These are phyloP conservation scores for Speleostelium caveatum DNA, from an alignment of 78 protist species.

Conservation along the genomic window DNA sequence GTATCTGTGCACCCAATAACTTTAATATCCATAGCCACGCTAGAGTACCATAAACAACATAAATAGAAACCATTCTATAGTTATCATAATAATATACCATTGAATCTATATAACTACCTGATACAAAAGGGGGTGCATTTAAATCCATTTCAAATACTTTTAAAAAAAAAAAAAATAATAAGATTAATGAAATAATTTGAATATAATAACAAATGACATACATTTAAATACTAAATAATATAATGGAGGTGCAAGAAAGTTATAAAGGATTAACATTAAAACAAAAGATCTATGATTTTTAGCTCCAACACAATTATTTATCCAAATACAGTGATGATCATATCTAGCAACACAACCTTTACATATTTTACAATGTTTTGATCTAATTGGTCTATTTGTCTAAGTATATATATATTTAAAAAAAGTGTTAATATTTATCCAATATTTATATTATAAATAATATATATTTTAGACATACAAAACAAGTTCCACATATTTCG, in stretches of 20 bases:
- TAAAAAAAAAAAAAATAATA: background rate
- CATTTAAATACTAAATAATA: slow-evolving; percentile 55
- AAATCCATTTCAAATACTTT: slow-evolving; percentile 22
- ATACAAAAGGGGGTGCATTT: slow-evolving; percentile 41
- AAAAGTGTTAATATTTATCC: background rate
- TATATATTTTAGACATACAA: background rate
- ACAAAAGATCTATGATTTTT: slow-evolving; percentile 55
- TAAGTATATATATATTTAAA: no score
- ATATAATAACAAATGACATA: background rate
- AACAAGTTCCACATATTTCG: slow-evolving; percentile 59
- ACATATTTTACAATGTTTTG: slow-evolving; percentile 85
- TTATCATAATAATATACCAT: slow-evolving; percentile 50
- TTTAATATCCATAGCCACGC: slow-evolving; percentile 41
- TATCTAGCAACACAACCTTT: slow-evolving; percentile 73
- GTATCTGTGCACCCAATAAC: slow-evolving; percentile 39
- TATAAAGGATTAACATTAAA: slow-evolving; percentile 12
- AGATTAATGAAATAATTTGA: background rate
- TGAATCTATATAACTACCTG: background rate
- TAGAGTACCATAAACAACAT: slow-evolving; percentile 38
- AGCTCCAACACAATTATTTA: slow-evolving; percentile 84
- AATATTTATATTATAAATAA: background rate
- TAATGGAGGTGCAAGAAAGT: slow-evolving; percentile 30
- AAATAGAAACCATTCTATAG: slow-evolving; percentile 61
- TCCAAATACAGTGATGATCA: slow-evolving; percentile 88
- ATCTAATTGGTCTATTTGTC: slow-evolving; percentile 70